A percentile compares a stretch with the other conserved stretches of the same genome.
Evolutionary conservation across 352 stramenopile species (phyloP).

Genomic region (Phytophthora citricola): DNA sequence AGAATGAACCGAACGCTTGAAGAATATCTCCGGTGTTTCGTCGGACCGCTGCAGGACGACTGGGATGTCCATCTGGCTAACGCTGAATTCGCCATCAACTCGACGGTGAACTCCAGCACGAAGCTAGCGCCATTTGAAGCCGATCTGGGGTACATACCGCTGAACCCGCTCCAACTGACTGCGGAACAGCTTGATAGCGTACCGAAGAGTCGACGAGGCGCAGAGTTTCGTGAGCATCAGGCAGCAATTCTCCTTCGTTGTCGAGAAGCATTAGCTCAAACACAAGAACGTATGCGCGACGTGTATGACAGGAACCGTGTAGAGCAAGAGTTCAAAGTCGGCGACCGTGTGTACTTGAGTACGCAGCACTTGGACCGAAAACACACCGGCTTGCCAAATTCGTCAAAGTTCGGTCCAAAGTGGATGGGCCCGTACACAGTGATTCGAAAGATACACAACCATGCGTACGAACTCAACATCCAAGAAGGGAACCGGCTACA

Average conservation of each 20-base stretch:
- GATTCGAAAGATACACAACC: no score
- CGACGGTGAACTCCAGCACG: not conserved
- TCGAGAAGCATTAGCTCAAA: not conserved
- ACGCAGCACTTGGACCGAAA: no score
- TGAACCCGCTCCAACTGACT: not conserved
- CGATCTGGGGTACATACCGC: not conserved
- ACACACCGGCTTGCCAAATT: no score
- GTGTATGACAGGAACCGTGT: no score
- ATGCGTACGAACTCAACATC: no score
- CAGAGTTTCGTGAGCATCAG: not conserved
- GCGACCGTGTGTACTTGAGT: no score
- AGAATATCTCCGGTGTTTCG: conserved; percentile 5
- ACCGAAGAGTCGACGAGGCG: not conserved
- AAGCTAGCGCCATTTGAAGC: conserved; percentile 1
- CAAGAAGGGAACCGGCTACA: no score
- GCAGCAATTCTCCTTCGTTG: not conserved
- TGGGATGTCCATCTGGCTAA: conserved; percentile 1
- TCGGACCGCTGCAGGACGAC: conserved; percentile 4
- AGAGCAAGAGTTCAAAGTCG: no score
- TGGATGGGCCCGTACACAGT: no score
- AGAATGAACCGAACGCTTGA: conserved; percentile 4
- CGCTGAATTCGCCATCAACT: conserved; percentile 7
- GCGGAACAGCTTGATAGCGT: not conserved
- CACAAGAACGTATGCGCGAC: not conserved
- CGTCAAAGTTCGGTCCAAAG: no score